Evolutionary conservation across 83 land plant species (phyloP), one percentile per base, ranked within the genome.

Genomic region (Picea abies): DNA sequence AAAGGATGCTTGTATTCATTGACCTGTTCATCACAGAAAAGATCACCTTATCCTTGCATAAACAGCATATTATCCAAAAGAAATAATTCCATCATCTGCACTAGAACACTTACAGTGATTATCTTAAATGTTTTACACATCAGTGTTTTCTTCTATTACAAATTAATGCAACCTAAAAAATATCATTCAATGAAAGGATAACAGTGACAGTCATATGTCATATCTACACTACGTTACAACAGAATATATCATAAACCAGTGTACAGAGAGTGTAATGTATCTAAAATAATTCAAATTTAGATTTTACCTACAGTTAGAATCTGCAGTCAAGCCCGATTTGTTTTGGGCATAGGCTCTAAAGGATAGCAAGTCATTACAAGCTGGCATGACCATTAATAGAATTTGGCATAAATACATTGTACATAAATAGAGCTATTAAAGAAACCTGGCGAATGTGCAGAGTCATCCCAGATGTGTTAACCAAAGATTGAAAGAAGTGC

Each of bases 381-480:
- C 29, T 26, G 20, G 56, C 2, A 58, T 15, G 37, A 7, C 22
- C 1, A 52, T 35, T 29, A 32, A 58, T 25, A 35, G 7, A 58
- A 78, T 20, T 26, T 0, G 41, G 10, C 44, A 35, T 44, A 79
- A 62, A 29, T 2, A 60, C 6, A 29, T 15, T 7, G n/a, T 8
- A 60, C n/a, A 25, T 11, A 17, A 66, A 82, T 8, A 22, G 10
- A 2, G 75, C n/a, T 71, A 83, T 63, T 15, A 76, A n/a, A 26
- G n/a, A 60, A 70, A 97, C 99, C 97, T 97, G 95, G 11, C 91
- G 91, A 47, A 97, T 94, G 84, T 97, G 99, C 76, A 97, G 95
- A 39, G 99, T 95, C 99, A 97, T 95, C 23, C 99, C 99, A 66
- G 98, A 95, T 29, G 99, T 95, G 81, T 97, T 97, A 73, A 91